These are phyloP conservation scores for maize (Zea mays) DNA, from an alignment of 176 grass and related monocot genomes.

Conservation along the genomic window Zm-B73-REFERENCE-NAM-5.0 NC_050101.1:164446501-164447000, in stretches of 20 bases:
- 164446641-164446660: no score
- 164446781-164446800: constrained; percentile 12
- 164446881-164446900: not conserved
- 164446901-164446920: not conserved
- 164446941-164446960: not conserved
- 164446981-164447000: constrained; percentile 53
- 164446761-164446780: not conserved
- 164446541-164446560: no score
- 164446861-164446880: no score
- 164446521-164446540: no score
- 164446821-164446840: not conserved
- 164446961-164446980: constrained; percentile 19
- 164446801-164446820: constrained; percentile 1
- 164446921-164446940: not conserved
- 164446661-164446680: not conserved
- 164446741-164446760: not conserved
- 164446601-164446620: no score
- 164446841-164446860: no score
- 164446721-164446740: not conserved
- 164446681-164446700: not conserved
- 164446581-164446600: no score
- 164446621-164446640: not conserved
- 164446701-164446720: not conserved
- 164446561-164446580: no score
- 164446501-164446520: no score